Conservation (phyloP, 108 stramenopile species). For the Cyclotella cryptica region DNA sequence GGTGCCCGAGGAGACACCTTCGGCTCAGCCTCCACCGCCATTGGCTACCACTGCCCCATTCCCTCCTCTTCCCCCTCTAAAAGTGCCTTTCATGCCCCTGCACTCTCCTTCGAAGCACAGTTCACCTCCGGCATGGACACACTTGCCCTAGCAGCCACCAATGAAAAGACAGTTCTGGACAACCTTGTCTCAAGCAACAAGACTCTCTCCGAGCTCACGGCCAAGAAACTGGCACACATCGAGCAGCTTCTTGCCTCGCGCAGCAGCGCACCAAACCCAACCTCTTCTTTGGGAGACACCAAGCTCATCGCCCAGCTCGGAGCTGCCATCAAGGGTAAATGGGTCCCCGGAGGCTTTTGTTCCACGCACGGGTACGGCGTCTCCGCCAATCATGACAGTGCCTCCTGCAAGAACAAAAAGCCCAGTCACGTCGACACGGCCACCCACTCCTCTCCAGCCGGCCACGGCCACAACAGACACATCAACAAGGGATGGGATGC, state of each 20-base stretch:
- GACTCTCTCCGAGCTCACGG: not conserved
- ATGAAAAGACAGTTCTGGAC: not conserved
- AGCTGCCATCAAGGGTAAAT: constrained; percentile 1
- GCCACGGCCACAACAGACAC: not conserved
- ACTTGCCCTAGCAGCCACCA: not conserved
- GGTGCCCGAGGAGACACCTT: not conserved
- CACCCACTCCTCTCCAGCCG: not conserved
- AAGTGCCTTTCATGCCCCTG: not conserved
- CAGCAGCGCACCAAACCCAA: not conserved
- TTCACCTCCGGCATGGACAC: not conserved
- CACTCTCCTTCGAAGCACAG: not conserved
- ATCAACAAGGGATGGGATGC: constrained; percentile 3
- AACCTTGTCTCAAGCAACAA: constrained; percentile 1
- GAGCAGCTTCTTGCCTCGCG: not conserved
- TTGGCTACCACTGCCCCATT: not conserved
- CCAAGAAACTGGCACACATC: not conserved
- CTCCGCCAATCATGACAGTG: not conserved
- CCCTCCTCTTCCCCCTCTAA: not conserved
- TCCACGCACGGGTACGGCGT: not conserved
- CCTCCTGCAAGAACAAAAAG: constrained; percentile 12
- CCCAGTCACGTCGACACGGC: not conserved
- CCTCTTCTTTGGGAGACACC: not conserved
- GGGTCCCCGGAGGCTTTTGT: constrained; percentile 2
- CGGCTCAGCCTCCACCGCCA: not conserved
- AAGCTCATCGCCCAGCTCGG: not conserved